phyloP scores from a whole-genome alignment of 805 yeast genomes.

The Suhomyces sp. region DNA sequence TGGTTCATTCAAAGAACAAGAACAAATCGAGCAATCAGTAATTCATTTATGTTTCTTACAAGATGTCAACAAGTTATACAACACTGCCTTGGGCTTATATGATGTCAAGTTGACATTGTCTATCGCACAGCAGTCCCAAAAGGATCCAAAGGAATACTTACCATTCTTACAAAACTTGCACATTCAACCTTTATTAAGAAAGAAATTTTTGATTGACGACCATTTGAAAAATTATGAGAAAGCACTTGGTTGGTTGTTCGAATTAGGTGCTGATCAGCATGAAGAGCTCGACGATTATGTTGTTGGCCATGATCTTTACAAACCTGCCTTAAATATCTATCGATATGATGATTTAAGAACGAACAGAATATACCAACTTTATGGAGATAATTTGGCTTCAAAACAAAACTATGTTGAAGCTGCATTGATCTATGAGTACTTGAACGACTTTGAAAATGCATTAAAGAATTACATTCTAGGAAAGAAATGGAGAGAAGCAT shows the following conservation, averaged over 20 bases:
- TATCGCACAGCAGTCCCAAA: slow-evolving; percentile 94
- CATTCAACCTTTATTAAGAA: slow-evolving; percentile 62
- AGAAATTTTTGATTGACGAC: slow-evolving; percentile 76
- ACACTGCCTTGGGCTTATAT: slow-evolving; percentile 76
- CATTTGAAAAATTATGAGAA: slow-evolving; percentile 63
- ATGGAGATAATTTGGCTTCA: slow-evolving; percentile 61
- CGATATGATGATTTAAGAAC: slow-evolving; percentile 55
- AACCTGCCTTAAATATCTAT: slow-evolving; percentile 63
- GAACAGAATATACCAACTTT: slow-evolving; percentile 52
- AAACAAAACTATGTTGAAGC: slow-evolving; percentile 68
- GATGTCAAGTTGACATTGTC: slow-evolving; percentile 76
- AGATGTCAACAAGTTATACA: slow-evolving; percentile 82
- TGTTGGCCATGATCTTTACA: slow-evolving; percentile 65
- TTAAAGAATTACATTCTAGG: slow-evolving; percentile 67
- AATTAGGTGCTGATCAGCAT: slow-evolving; percentile 37
- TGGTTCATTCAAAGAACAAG: slow-evolving; percentile 47
- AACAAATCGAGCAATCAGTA: slow-evolving; percentile 55
- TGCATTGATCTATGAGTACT: slow-evolving; percentile 72
- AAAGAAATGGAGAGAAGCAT: slow-evolving; percentile 83
- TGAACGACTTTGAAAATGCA: slow-evolving; percentile 58
- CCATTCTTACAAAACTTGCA: slow-evolving; percentile 86
- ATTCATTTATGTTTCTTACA: slow-evolving; percentile 87
- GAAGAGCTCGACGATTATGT: slow-evolving; percentile 70
- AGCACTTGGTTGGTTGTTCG: slow-evolving; percentile 67
- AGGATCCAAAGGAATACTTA: slow-evolving; percentile 94